A percentile compares a stretch with the other conserved stretches of the same genome.
These are phyloP conservation scores for Boechera retrofracta DNA, from an alignment of 345 rosid species.

Conservation along the genomic window DNA sequence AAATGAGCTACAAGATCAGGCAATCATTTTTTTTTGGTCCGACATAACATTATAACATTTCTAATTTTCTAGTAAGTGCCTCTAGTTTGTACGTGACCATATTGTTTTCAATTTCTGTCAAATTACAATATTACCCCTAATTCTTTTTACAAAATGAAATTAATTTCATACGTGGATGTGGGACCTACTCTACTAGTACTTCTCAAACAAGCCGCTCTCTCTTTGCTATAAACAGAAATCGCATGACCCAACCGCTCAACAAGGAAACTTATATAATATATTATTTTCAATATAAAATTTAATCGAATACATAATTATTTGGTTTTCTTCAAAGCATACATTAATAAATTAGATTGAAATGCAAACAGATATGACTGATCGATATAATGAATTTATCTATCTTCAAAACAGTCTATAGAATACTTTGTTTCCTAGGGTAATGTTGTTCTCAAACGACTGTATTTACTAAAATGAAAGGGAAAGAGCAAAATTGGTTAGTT, in stretches of 20 bases:
- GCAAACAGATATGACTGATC: background rate
- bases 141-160: background rate
- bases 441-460: too few relatives aligned
- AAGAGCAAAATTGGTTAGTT: too few relatives aligned
- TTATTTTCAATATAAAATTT: background rate
- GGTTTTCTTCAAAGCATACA: background rate
- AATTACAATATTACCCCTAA: background rate
- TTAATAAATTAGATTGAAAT: background rate
- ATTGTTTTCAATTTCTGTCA: background rate
- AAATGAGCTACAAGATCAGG: too few relatives aligned
- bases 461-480: too few relatives aligned
- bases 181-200: slow-evolving; percentile 7
- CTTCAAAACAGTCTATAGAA: background rate
- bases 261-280: background rate
- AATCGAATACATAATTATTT: background rate
- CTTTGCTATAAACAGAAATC: slow-evolving; percentile 26
- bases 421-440: background rate
- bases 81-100: background rate
- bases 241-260: slow-evolving; percentile 25
- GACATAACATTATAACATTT: too few relatives aligned
- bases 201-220: slow-evolving; percentile 17
- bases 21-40: too few relatives aligned
- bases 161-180: background rate
- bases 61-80: too few relatives aligned
- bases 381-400: background rate